These are phyloP conservation scores for Chytriomyces confervae DNA, from an alignment of 192 early-diverging fungal species.

Conservation along the genomic window DNA sequence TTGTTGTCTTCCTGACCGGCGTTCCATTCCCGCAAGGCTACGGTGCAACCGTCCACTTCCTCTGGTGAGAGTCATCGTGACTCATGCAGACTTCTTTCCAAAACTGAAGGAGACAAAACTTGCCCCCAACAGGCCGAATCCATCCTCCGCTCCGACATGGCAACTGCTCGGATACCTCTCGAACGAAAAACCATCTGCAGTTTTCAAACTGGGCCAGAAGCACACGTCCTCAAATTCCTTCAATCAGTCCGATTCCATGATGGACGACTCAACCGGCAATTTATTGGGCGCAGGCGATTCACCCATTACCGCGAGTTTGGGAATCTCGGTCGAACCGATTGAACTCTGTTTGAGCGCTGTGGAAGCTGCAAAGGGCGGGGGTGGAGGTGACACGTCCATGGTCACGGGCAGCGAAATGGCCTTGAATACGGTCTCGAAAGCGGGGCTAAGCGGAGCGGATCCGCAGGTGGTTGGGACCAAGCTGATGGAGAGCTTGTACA, in stretches of 20 bases:
- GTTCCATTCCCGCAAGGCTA: conserved; percentile 87
- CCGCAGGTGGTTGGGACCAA: conserved; percentile 41
- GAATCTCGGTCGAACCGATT: conserved; percentile 92
- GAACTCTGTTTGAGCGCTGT: conserved; percentile 65
- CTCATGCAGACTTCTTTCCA: conserved; percentile 4
- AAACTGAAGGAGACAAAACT: not conserved
- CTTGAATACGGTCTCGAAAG: conserved; percentile 66
- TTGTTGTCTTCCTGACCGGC: conserved; percentile 91
- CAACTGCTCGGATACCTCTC: conserved; percentile 54
- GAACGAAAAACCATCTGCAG: conserved; percentile 62
- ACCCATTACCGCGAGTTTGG: conserved; percentile 70
- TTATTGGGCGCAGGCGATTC: conserved; percentile 30
- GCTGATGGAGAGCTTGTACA: not conserved
- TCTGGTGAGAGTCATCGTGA: conserved; percentile 67
- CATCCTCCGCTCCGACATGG: conserved; percentile 42
- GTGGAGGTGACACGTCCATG: conserved; percentile 24
- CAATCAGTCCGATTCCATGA: conserved; percentile 33
- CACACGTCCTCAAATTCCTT: conserved; percentile 1
- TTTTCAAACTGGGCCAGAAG: conserved; percentile 56
- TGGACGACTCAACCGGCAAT: conserved; percentile 34
- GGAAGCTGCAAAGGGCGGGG: conserved; percentile 26
- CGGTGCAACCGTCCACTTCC: conserved; percentile 92
- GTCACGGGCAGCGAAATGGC: conserved; percentile 50
- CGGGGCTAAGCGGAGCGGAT: conserved; percentile 42
- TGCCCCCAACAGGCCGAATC: conserved; percentile 33